Evolutionary conservation across 495 filamentous ascomycete genomes (phyloP).

Genomic region (Evansstolkia leycettana): DNA sequence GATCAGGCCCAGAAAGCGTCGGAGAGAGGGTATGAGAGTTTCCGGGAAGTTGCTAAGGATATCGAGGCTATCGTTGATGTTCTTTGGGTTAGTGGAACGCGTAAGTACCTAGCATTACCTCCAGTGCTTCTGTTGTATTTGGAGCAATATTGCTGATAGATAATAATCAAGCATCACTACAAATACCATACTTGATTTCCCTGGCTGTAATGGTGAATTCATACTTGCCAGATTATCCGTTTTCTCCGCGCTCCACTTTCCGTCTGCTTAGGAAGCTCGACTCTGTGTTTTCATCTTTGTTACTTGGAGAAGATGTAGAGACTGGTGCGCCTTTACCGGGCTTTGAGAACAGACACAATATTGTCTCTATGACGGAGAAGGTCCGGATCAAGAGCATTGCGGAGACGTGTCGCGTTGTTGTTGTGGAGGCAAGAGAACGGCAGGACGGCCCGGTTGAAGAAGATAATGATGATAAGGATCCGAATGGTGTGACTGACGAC

Average conservation of each 20-base stretch:
- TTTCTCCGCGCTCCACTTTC: conserved; percentile 53
- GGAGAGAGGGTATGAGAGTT: conserved; percentile 52
- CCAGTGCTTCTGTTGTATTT: neutral
- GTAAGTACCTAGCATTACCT: conserved; percentile 33
- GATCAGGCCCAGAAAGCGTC: conserved; percentile 26
- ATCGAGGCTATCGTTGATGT: conserved; percentile 61
- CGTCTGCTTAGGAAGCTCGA: conserved; percentile 64
- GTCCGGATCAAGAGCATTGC: conserved; percentile 70
- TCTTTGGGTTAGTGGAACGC: conserved; percentile 72
- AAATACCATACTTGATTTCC: conserved; percentile 70
- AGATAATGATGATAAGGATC: conserved; percentile 23
- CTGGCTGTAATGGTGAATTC: conserved; percentile 56
- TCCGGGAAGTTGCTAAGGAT: conserved; percentile 57
- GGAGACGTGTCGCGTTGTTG: conserved; percentile 51
- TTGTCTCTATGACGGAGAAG: conserved; percentile 57
- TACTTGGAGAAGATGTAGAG: conserved; percentile 53
- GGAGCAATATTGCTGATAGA: too few species aligned
- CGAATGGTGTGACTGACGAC: conserved; percentile 18
- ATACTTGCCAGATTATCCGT: conserved; percentile 54
- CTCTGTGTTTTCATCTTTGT: conserved; percentile 57
- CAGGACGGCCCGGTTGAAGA: conserved; percentile 23
- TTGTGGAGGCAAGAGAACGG: conserved; percentile 38
- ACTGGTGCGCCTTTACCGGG: conserved; percentile 55
- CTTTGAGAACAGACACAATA: conserved; percentile 36
- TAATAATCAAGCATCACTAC: conserved; percentile 50